Evolutionary conservation across 208 protist species (phyloP).

Genomic region (Trypanosoma caninum): DNA sequence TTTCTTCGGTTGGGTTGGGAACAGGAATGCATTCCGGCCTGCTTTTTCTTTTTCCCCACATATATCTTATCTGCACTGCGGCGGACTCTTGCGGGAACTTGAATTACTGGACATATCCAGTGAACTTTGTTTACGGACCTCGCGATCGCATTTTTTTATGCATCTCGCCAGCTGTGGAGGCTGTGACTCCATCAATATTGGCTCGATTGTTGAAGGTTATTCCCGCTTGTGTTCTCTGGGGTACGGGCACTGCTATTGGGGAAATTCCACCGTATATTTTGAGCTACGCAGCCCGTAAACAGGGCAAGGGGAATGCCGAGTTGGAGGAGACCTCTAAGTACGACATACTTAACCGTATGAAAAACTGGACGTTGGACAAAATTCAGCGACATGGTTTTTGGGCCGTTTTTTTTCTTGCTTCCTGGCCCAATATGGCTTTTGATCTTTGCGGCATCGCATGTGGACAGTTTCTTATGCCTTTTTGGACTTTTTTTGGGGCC

Average conservation of each 20-base stretch:
- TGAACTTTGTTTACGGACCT: slow-evolving; percentile 82
- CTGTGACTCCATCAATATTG: slow-evolving; percentile 24
- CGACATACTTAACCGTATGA: slow-evolving; percentile 74
- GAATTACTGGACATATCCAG: slow-evolving; percentile 87
- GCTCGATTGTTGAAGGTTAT: slow-evolving; percentile 64
- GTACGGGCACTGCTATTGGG: slow-evolving; percentile 94
- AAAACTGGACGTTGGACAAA: slow-evolving; percentile 71
- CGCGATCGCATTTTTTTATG: slow-evolving; percentile 67
- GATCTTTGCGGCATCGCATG: slow-evolving; percentile 96
- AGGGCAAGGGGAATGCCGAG: slow-evolving; percentile 53
- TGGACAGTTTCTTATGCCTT: slow-evolving; percentile 95
- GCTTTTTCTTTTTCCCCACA: slow-evolving; percentile 94
- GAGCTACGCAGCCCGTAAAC: slow-evolving; percentile 82
- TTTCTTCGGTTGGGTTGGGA: slow-evolving; percentile 91
- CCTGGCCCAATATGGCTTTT: slow-evolving; percentile 97
- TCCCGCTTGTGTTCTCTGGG: slow-evolving; percentile 91
- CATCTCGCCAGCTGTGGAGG: slow-evolving; percentile 18
- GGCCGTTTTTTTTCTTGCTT: slow-evolving; percentile 91
- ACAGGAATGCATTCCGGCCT: slow-evolving; percentile 95
- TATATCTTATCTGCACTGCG: slow-evolving; percentile 88
- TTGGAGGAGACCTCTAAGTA: slow-evolving; percentile 41
- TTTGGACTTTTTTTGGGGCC: slow-evolving; percentile 96
- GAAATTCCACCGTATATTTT: slow-evolving; percentile 97
- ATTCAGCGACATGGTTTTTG: slow-evolving; percentile 91
- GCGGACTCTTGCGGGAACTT: slow-evolving; percentile 78